Evolutionary conservation across 2,329 filamentous ascomycete species (phyloP).

Genomic region (Fusarium sp.): DNA sequence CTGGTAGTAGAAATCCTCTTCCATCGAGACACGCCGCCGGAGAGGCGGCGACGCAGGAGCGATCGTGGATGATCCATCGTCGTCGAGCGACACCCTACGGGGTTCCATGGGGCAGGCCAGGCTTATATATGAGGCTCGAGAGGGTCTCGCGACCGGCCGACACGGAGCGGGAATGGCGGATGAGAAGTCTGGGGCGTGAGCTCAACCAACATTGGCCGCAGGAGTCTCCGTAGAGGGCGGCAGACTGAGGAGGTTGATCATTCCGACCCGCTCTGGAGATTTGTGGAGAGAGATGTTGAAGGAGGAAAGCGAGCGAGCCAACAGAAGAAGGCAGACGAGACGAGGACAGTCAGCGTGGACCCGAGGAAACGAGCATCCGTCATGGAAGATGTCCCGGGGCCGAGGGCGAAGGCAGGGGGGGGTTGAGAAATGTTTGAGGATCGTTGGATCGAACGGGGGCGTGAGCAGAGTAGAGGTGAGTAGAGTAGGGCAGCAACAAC

Average conservation of each 20-base stretch:
- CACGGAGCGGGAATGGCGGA: slow-evolving; percentile 36
- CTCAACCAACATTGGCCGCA: slow-evolving; percentile 44
- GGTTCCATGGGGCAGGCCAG: slow-evolving; percentile 49
- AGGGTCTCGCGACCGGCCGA: slow-evolving; percentile 38
- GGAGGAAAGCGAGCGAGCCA: slow-evolving; percentile 41
- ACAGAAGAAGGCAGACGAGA: slow-evolving; percentile 37
- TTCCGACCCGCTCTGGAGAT: slow-evolving; percentile 52
- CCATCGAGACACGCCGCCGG: slow-evolving; percentile 64
- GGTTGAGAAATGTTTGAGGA: slow-evolving; percentile 31
- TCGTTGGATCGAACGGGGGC: slow-evolving; percentile 39
- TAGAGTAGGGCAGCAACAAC: slow-evolving; percentile 13
- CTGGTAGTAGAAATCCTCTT: slow-evolving; percentile 66
- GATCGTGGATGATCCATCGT: slow-evolving; percentile 50
- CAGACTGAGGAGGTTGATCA: slow-evolving; percentile 48
- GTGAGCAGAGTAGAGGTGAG: slow-evolving; percentile 32
- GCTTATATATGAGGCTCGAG: slow-evolving; percentile 42
- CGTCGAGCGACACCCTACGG: slow-evolving; percentile 44
- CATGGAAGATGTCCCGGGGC: slow-evolving; percentile 21
- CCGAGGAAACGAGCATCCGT: slow-evolving; percentile 37
- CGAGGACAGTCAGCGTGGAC: slow-evolving; percentile 45
- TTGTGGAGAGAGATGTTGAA: slow-evolving; percentile 44
- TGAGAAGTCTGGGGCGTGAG: slow-evolving; percentile 42
- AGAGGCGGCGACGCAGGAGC: slow-evolving; percentile 51
- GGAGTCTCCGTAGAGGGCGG: slow-evolving; percentile 51
- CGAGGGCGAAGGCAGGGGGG: slow-evolving; percentile 40